Conservation (phyloP, 805 yeast species). For the Candida alai region DNA sequence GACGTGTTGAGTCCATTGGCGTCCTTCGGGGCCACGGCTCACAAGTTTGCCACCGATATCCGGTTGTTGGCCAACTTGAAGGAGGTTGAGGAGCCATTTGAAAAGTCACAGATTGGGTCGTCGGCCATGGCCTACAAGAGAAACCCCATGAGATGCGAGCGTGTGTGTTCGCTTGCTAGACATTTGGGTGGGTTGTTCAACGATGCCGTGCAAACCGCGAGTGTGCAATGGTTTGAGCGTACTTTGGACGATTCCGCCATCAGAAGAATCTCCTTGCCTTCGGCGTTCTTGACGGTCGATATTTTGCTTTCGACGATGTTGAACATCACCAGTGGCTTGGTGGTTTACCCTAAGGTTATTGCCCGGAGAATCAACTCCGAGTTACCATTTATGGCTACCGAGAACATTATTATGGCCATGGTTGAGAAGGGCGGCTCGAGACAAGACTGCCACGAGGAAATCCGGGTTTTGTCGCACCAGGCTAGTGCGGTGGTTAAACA, state of each 20-base stretch:
- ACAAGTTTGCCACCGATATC: constrained; percentile 96
- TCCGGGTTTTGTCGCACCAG: constrained; percentile 94
- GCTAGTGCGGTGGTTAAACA: constrained; percentile 97
- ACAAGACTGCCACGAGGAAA: constrained; percentile 97
- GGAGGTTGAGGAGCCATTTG: constrained; percentile 98
- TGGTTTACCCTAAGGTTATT: constrained; percentile 97
- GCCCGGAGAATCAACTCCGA: constrained; percentile 93
- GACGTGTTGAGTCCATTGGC: constrained; percentile 91
- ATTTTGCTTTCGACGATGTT: constrained; percentile 83
- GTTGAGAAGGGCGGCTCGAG: constrained; percentile 96
- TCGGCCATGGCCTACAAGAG: constrained; percentile 99
- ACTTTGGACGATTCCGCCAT: constrained; percentile 97
- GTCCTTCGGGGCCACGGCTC: constrained; percentile 93
- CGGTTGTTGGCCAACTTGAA: constrained; percentile 94
- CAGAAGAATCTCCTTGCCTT: constrained; percentile 93
- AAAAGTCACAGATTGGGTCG: constrained; percentile 97
- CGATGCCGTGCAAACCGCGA: constrained; percentile 94
- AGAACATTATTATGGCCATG: constrained; percentile 99
- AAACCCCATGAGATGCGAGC: constrained; percentile 98
- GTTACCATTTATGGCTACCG: constrained; percentile 99
- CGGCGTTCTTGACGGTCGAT: constrained; percentile 95
- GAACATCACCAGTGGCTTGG: constrained; percentile 92
- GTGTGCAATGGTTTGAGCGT: constrained; percentile 99
- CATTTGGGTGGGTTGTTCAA: constrained; percentile 87
- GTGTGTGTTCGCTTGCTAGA: constrained; percentile 97